Percentiles rank a stretch among this genome's conserved stretches.
These are phyloP conservation scores for Aureobasidium lini DNA, from an alignment of 2,329 filamentous ascomycete genomes.

Conservation along the genomic window DNA sequence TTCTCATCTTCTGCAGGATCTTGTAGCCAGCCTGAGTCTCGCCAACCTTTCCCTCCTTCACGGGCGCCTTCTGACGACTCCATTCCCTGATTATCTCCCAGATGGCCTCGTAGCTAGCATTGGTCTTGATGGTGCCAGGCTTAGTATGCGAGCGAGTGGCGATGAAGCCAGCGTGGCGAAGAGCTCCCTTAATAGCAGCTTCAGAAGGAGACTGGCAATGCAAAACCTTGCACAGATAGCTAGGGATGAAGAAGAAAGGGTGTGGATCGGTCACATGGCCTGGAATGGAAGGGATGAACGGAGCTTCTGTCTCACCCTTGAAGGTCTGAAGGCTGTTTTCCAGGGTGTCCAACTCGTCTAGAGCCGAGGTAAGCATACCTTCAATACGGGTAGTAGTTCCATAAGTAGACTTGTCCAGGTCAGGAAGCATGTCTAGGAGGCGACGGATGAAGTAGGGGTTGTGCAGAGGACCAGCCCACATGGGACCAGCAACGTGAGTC, in stretches of 20 bases:
- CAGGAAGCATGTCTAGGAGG: constrained; percentile 65
- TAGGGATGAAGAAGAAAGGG: constrained; percentile 82
- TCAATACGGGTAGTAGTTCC: constrained; percentile 73
- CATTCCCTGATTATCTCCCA: constrained; percentile 95
- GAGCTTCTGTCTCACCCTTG: constrained; percentile 15
- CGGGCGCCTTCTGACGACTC: constrained; percentile 70
- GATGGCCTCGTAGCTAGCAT: constrained; percentile 81
- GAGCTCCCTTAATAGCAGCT: constrained; percentile 69
- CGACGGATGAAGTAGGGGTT: constrained; percentile 73
- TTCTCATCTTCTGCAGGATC: constrained; percentile 42
- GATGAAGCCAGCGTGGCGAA: constrained; percentile 71
- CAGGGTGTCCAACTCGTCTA: constrained; percentile 57
- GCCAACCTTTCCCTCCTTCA: constrained; percentile 65
- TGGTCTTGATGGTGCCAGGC: constrained; percentile 83
- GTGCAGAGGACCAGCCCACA: constrained; percentile 89
- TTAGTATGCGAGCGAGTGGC: constrained; percentile 84
- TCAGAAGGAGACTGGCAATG: constrained; percentile 76
- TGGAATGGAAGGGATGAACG: constrained; percentile 42
- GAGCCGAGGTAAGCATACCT: constrained; percentile 83
- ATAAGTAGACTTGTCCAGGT: constrained; percentile 62
- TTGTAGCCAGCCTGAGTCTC: constrained; percentile 63
- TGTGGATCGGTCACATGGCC: constrained; percentile 62
- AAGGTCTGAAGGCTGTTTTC: background rate
- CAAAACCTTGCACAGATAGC: constrained; percentile 64
- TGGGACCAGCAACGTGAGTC: constrained; percentile 83